Base-by-base conservation (phyloP, 176 grass and related monocot genomes). In the Phoenix dactylifera region DNA sequence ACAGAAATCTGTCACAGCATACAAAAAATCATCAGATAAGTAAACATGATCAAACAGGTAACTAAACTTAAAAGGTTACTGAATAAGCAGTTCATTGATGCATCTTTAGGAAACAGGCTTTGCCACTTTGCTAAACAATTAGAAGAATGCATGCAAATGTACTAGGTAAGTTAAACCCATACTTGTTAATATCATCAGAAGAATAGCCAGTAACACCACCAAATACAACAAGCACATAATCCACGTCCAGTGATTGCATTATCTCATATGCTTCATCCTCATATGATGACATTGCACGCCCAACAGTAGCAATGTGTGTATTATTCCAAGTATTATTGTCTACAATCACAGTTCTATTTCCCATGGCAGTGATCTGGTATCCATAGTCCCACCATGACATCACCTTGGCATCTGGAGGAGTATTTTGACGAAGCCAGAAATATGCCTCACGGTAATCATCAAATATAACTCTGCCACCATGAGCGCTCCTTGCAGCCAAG, bases 371-470 rank as follows among this genome's bases (percentile, higher is more conserved):
- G 63, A 98, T 98, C 73, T 98, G 94, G 79, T 98, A 98, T 15
- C 94, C 94, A 55, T 98, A 98, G 24, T 98, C 94, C 94, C 94
- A 98, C 94, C 93, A 98, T 52, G 94, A 98, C 94, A 98, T 98
- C 69, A 98, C 76, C 76, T 98, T 98, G 49, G 94, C 94, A 16
- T 98, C 94, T 17, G 78, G 32, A 66, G 94, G 94, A 64, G 94
- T 98, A 71, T 98, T 98, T 59, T 98, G 84, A 63, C 87, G 87
- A 80, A 98, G 81, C 94, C 94, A 98, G 60, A 86, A 92, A 52
- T 98, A 98, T 58, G 94, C 94, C 76, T 98, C 94, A 26, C 94
- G 84, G 51, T 98, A 98, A 72, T 98, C 94, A 76, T 98, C 94
- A 76, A 98, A 98, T 56, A 98, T 98, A 15, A 98, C 88, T 55